Evolutionary conservation across 1,139 yeast species (phyloP).

Genomic region (Geotrichum aggregatum): DNA sequence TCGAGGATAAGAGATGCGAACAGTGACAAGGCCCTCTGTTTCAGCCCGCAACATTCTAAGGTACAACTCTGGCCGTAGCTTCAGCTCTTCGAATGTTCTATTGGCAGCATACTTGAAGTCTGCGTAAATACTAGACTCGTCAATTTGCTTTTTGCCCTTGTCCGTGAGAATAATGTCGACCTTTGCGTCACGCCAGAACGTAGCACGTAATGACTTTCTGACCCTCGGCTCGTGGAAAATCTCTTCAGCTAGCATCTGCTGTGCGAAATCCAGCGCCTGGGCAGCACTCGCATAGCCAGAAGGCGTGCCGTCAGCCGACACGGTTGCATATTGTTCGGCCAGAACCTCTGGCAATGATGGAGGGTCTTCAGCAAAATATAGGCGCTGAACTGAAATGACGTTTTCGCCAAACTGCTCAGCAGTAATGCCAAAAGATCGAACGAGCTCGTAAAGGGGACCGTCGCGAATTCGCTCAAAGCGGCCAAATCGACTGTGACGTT

Average conservation of each 20-base stretch:
- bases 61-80: slow-evolving; percentile 70
- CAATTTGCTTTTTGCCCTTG: slow-evolving; percentile 80
- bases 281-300: slow-evolving; percentile 56
- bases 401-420: slow-evolving; percentile 83
- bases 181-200: slow-evolving; percentile 62
- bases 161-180: slow-evolving; percentile 78
- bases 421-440: slow-evolving; percentile 69
- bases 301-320: slow-evolving; percentile 31
- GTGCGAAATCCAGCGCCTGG: slow-evolving; percentile 68
- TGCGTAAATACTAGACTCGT: slow-evolving; percentile 73
- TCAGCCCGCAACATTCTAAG: slow-evolving; percentile 93
- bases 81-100: slow-evolving; percentile 70
- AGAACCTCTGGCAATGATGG: slow-evolving; percentile 61
- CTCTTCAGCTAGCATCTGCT: slow-evolving; percentile 73
- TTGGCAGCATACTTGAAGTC: slow-evolving; percentile 89
- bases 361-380: slow-evolving; percentile 68
- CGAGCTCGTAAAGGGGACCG: slow-evolving; percentile 64
- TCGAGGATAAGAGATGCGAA: slow-evolving; percentile 43
- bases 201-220: slow-evolving; percentile 68
- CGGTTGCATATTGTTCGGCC: slow-evolving; percentile 47
- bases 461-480: slow-evolving; percentile 70
- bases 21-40: slow-evolving; percentile 50
- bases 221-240: slow-evolving; percentile 77
- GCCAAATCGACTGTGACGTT: slow-evolving; percentile 69
- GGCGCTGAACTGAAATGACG: slow-evolving; percentile 63